Percentiles rank a stretch among this genome's conserved stretches.
Conservation (phyloP, 2,329 filamentous ascomycete genomes). For the Aspergillus pseudoterreus region DNA sequence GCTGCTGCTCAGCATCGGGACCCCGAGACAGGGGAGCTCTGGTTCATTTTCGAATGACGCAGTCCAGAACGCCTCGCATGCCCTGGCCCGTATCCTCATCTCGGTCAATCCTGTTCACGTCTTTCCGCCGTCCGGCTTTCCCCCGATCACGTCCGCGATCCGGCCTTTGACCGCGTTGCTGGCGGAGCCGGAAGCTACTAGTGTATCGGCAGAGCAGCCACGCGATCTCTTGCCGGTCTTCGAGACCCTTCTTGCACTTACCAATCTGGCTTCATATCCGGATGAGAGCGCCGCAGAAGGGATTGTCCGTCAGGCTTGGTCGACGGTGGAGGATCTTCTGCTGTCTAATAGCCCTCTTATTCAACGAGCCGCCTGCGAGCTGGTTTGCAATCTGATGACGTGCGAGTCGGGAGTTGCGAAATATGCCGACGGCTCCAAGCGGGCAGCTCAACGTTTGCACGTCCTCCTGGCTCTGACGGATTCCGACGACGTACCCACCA, state of each 20-base stretch:
- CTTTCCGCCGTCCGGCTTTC: conserved; percentile 73
- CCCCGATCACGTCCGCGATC: conserved; percentile 73
- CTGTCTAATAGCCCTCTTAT: conserved; percentile 72
- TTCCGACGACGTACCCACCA: conserved; percentile 73
- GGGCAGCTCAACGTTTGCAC: conserved; percentile 71
- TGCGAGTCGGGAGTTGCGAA: conserved; percentile 44
- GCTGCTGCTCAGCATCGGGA: conserved; percentile 69
- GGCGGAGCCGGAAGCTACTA: conserved; percentile 57
- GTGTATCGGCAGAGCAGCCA: conserved; percentile 48
- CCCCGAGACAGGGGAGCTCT: conserved; percentile 37
- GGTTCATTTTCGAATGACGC: conserved; percentile 36
- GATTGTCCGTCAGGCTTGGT: conserved; percentile 72
- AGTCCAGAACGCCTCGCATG: conserved; percentile 65
- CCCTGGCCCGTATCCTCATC: conserved; percentile 79
- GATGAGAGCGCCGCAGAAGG: conserved; percentile 54
- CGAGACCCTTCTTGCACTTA: conserved; percentile 85
- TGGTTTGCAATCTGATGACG: conserved; percentile 77
- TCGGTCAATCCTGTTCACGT: conserved; percentile 80
- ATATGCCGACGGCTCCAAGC: conserved; percentile 53
- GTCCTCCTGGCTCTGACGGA: conserved; percentile 85
- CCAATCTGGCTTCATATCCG: conserved; percentile 74
- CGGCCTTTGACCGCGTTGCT: conserved; percentile 76
- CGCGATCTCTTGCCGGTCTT: conserved; percentile 84
- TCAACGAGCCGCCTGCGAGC: conserved; percentile 77
- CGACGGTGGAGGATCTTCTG: conserved; percentile 76